Evolutionary conservation across 768 basidiomycete genomes (phyloP).

Genomic region (Polyporus arcularius): DNA sequence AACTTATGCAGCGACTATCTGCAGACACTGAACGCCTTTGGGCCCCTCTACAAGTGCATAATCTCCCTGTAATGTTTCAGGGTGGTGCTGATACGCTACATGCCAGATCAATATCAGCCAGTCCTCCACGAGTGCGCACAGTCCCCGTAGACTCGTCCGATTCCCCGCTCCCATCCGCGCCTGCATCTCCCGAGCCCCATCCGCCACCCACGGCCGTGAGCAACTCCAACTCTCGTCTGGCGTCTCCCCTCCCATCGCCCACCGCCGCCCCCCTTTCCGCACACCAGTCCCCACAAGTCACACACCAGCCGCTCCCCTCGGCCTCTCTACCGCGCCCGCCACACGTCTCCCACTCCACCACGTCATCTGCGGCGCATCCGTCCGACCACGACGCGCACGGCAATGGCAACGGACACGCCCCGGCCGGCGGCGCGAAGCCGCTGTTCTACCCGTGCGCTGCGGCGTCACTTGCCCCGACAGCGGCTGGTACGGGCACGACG

Average conservation of each 20-base stretch:
- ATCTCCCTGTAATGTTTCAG: not conserved
- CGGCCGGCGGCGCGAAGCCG: slow-evolving; percentile 25
- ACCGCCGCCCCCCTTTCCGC: slow-evolving; percentile 6
- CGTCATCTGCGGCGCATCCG: slow-evolving; percentile 1
- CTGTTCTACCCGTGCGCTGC: slow-evolving; percentile 72
- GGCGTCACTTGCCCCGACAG: slow-evolving; percentile 57
- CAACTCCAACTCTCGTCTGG: not conserved
- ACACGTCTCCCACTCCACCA: slow-evolving; percentile 26
- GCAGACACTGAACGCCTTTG: slow-evolving; percentile 83
- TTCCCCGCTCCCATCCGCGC: not conserved
- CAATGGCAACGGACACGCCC: not conserved
- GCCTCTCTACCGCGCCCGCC: slow-evolving; percentile 5
- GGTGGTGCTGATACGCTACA: not conserved
- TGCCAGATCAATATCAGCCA: slow-evolving; percentile 21
- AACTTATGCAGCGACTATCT: slow-evolving; percentile 91
- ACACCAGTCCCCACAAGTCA: not conserved
- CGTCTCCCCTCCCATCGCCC: slow-evolving; percentile 4
- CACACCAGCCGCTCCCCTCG: slow-evolving; percentile 4
- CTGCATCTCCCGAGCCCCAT: not conserved
- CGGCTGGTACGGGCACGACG: slow-evolving; percentile 62
- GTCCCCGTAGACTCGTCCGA: slow-evolving; percentile 5
- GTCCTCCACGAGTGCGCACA: slow-evolving; percentile 21
- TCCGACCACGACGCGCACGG: not conserved
- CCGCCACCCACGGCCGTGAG: not conserved
- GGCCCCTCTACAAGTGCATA: slow-evolving; percentile 78